Evolutionary conservation across 73 alveolate genomes (phyloP), one percentile per base, ranked within the genome.

Genomic region (Paramecium primaurelia): DNA sequence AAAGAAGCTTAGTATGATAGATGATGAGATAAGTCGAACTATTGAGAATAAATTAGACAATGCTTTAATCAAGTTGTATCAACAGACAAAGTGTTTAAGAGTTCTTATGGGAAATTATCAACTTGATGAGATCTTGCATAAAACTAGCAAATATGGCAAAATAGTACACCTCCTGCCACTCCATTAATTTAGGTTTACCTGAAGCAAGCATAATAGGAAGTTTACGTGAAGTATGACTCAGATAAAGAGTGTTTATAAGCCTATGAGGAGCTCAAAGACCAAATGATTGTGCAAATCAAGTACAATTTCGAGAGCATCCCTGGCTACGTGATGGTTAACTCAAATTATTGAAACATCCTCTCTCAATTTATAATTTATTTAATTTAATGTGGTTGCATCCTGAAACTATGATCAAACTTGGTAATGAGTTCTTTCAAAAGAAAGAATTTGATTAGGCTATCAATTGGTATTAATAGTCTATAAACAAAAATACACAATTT

Each of bases 341-440:
- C 84, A 28, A 64, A 32, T 34, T 64, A 51, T 9, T 64, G 84
- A 64, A 64, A 54, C 69, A 54, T 54, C 69, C 84, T 64, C 84
- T 73, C 87, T 73, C 87, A 36, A 73, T 73, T 30, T 73, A 54
- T 54, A 54, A 54, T 37, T 36, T 73, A 37, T 34, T 22, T 44
- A 20, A 42, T 40, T 40, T 32, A 80, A 80, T 80, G 91, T 80
- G 91, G 91, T 38, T 80, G 16, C 91, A 80, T 80, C 91, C 91
- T 25, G 91, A 80, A 80, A 80, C 91, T 10, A 80, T 80, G 91
- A 80, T 80, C 6, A 80, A 80, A 36, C 58, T 80, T 22, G 91
- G 91, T 18, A 80, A 80, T 51, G 91, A 80, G 10, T 80, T 80
- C 91, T 80, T 80, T 26, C 73, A 42, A 42, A 80, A 80, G 73